These are phyloP conservation scores for Acacia pycnantha DNA, from an alignment of 331 rosid genomes.

Conservation along the genomic window DNA sequence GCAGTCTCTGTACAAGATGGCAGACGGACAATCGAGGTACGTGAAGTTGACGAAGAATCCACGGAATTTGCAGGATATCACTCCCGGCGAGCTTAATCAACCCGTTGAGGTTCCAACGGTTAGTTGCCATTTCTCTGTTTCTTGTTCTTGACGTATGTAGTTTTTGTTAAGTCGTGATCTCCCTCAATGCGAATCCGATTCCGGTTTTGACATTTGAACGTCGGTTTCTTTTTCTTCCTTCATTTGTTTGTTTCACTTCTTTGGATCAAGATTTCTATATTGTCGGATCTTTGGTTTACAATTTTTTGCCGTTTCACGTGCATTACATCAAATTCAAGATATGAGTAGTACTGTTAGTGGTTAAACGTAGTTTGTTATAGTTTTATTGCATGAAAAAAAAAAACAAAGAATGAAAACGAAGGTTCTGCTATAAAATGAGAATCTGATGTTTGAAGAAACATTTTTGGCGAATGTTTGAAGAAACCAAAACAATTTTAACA, in stretches of 20 bases:
- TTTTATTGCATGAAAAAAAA: not conserved
- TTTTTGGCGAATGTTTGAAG: not conserved
- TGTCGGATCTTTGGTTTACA: not conserved
- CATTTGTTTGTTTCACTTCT: not conserved
- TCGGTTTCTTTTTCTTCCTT: not conserved
- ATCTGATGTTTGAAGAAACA: not conserved
- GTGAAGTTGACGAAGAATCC: constrained; percentile 50
- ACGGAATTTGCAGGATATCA: constrained; percentile 43
- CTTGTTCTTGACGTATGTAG: not conserved
- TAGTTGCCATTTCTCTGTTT: not conserved
- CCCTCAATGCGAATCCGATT: not conserved
- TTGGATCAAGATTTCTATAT: too few species aligned
- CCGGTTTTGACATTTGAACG: not conserved
- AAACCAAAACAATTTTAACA: not conserved
- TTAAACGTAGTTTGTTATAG: not conserved
- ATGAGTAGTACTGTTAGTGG: not conserved
- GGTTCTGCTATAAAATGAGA: not conserved
- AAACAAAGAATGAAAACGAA: not conserved
- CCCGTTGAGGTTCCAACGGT: constrained; percentile 52
- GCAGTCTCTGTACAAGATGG: constrained; percentile 36
- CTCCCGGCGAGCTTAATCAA: constrained; percentile 58
- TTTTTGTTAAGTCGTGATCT: not conserved
- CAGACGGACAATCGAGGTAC: constrained; percentile 52
- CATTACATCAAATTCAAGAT: not conserved
- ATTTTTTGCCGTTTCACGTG: not conserved